Conservation (phyloP, 208 protist genomes). For the Porcisia hertigi region DNA sequence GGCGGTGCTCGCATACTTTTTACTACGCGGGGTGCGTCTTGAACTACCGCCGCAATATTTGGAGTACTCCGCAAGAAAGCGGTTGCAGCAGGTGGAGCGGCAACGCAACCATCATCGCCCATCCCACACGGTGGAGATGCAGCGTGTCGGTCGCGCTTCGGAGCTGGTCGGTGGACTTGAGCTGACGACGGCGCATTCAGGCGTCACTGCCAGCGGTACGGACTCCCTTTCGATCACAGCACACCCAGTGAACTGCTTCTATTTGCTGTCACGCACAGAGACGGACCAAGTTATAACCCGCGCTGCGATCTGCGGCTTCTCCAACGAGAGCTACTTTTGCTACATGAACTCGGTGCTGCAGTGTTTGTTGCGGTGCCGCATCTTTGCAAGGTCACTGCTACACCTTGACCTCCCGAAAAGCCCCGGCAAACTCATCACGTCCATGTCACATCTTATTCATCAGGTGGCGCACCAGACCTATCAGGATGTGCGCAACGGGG, state of each 20-base stretch:
- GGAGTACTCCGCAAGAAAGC: conserved; percentile 30
- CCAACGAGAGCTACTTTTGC: conserved; percentile 94
- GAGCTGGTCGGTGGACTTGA: conserved; percentile 21
- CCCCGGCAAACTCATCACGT: conserved; percentile 56
- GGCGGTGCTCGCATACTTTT: conserved; percentile 50
- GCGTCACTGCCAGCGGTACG: background rate
- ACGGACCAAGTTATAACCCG: conserved; percentile 46
- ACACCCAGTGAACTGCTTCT: conserved; percentile 2
- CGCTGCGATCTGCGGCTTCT: conserved; percentile 75
- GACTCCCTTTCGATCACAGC: conserved; percentile 2
- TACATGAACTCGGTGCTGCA: conserved; percentile 97
- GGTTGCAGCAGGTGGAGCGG: conserved; percentile 27
- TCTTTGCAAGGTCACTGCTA: conserved; percentile 58
- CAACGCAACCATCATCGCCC: conserved; percentile 31
- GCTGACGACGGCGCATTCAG: conserved; percentile 16
- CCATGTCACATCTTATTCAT: conserved; percentile 46
- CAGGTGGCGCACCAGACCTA: conserved; percentile 53
- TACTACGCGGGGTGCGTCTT: conserved; percentile 38
- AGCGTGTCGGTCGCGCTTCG: conserved; percentile 27
- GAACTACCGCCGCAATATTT: conserved; percentile 32
- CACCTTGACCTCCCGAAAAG: conserved; percentile 10
- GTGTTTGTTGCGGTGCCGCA: conserved; percentile 85
- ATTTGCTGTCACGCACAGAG: conserved; percentile 35
- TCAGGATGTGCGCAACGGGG: conserved; percentile 51
- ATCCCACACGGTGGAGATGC: conserved; percentile 10